Percentiles rank a stretch among this genome's conserved stretches.
Conservation (phyloP, 495 filamentous ascomycete species). For the Hapsidospora chrysogenum region DNA sequence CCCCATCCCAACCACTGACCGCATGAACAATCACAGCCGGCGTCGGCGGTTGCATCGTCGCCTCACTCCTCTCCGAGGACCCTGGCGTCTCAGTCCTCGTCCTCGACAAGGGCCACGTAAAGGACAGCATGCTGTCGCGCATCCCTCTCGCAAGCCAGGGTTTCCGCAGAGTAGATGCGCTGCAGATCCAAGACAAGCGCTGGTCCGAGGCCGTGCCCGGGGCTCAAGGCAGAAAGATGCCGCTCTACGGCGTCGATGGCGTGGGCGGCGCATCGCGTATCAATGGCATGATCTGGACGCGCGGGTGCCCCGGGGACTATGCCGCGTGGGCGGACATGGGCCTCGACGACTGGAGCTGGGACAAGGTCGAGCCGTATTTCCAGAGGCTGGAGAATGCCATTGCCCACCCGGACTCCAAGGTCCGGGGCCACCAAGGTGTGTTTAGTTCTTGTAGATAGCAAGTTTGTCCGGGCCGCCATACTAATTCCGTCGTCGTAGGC, state of each 20-base stretch:
- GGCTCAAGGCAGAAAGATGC: slow-evolving; percentile 2
- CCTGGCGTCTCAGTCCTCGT: slow-evolving; percentile 26
- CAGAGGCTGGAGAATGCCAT: slow-evolving; percentile 8
- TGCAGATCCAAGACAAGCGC: slow-evolving; percentile 7
- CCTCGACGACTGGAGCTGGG: slow-evolving; percentile 11
- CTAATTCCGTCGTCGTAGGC: too few relatives aligned
- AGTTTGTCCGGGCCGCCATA: too few relatives aligned
- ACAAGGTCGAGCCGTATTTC: slow-evolving; percentile 14
- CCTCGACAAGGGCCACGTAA: slow-evolving; percentile 27
- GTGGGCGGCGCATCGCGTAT: slow-evolving; percentile 12
- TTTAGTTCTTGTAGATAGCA: too few relatives aligned
- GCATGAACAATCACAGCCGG: slow-evolving; percentile 11
- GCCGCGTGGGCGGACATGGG: slow-evolving; percentile 11
- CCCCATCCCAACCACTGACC: background rate
- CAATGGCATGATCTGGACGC: slow-evolving; percentile 12
- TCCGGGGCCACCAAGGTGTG: slow-evolving; percentile 10
- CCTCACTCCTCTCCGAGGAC: slow-evolving; percentile 30
- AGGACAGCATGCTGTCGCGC: slow-evolving; percentile 13
- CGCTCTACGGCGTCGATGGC: slow-evolving; percentile 10
- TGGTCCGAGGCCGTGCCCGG: slow-evolving; percentile 9
- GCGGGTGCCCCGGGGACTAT: slow-evolving; percentile 10
- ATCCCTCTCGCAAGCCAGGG: slow-evolving; percentile 10
- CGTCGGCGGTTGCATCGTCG: slow-evolving; percentile 31
- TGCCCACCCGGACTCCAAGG: slow-evolving; percentile 1
- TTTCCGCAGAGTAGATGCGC: too few relatives aligned